A percentile compares a stretch with the other conserved stretches of the same genome.
phyloP scores from a whole-genome alignment of 169 alveolate species.

The Pseudocohnilembus persalinus region DNA sequence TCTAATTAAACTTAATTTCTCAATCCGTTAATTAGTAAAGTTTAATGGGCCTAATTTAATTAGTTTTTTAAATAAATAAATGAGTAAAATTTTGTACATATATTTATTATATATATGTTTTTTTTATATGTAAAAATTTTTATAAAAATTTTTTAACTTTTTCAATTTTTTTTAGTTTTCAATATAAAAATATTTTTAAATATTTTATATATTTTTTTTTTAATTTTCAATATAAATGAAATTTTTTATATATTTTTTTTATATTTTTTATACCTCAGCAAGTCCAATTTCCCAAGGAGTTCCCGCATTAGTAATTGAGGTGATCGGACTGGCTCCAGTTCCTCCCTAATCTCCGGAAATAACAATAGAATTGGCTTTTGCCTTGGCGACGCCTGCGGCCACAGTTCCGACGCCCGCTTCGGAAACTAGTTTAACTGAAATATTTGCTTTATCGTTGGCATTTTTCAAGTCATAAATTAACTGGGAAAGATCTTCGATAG shows the following conservation, averaged over 20 bases:
- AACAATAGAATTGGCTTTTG: conserved; percentile 73
- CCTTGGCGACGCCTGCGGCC: conserved; percentile 79
- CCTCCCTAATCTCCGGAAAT: conserved; percentile 82
- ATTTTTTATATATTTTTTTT: too few relatives aligned
- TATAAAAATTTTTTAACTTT: too few relatives aligned
- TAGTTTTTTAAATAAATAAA: too few relatives aligned
- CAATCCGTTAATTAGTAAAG: conserved; percentile 53
- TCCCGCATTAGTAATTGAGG: conserved; percentile 76
- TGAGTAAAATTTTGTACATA: too few relatives aligned
- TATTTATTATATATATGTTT: too few relatives aligned
- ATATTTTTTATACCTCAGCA: too few relatives aligned
- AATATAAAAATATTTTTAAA: too few relatives aligned
- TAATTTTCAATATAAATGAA: too few relatives aligned
- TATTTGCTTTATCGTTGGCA: conserved; percentile 72
- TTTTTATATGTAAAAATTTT: too few relatives aligned
- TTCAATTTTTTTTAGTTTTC: too few relatives aligned
- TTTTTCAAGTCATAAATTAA: conserved; percentile 73
- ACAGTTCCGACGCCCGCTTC: conserved; percentile 78
- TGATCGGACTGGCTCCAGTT: conserved; percentile 80
- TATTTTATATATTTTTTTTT: too few relatives aligned
- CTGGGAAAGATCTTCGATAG: conserved; percentile 82
- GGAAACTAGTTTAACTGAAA: conserved; percentile 77
- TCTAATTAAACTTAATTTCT: conserved; percentile 69
- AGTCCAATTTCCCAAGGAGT: conserved; percentile 85
- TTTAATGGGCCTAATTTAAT: conserved; percentile 82